Evolutionary conservation across 805 yeast genomes (phyloP), one percentile per base, ranked within the genome.

Genomic region (Brettanomyces naardenensis): DNA sequence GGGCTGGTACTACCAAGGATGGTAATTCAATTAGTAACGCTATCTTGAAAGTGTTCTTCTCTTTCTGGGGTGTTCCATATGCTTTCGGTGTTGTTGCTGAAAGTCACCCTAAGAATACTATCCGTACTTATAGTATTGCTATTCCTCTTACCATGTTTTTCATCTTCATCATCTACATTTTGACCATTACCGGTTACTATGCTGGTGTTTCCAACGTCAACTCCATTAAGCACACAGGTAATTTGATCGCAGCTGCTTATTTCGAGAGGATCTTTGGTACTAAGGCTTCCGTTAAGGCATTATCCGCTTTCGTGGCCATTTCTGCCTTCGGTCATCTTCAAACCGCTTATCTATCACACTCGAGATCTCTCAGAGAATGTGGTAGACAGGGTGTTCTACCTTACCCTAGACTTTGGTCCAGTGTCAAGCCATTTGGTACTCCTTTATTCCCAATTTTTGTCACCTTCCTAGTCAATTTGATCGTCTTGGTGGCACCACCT

Each of bases 381-480:
- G 95, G 87, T 25, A 75, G 90, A 57, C 92, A 84, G 59, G 90
- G 90, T 41, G 70, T 78, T 33, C 64, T 85, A 45, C 95, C 95
- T 37, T 80, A 80, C 52, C 75, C 88, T 3, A 64, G 64, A 33
- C 71, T 86, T 47, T 82, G 78, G 59, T 86, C 89, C 4, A 64
- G 82, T 35, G 74, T 78, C 30, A 75, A 61, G 52, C 94, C 94
- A 5, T 80, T 82, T 59, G 73, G 72, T 48, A 68, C 92, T 3
- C 95, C 95, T 31, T 59, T 75, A 44, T 73, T 77, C 31, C 94
- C 92, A 37, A 64, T 85, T 37, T 66, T 78, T 48, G 81, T 82
- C 58, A 94, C 85, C 55, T 84, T 85, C 75, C 58, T 80, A 33
- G 79, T 85, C 15, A 82, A 89, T 63, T 61, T 80, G 29, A 66